Percentiles rank a stretch among this genome's conserved stretches.
phyloP scores from a whole-genome alignment of 2,329 filamentous ascomycete genomes.

The Alternaria ventricosa region DNA sequence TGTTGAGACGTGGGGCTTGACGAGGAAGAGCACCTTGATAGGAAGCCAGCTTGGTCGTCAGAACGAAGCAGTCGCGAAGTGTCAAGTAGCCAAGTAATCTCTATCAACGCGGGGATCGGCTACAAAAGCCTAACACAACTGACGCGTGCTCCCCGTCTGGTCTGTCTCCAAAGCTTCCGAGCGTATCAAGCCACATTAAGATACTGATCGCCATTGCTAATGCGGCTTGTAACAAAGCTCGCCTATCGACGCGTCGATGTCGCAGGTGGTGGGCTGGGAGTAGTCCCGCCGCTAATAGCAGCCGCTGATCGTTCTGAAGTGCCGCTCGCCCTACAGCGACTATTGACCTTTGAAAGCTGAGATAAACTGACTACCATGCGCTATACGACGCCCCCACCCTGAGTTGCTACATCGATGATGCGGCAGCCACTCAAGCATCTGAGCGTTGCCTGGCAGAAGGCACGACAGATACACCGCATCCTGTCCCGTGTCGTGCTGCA shows the following conservation, averaged over 20 bases:
- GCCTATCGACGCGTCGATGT: background rate
- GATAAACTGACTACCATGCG: background rate
- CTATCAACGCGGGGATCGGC: background rate
- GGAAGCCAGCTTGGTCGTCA: background rate
- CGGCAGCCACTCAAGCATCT: background rate
- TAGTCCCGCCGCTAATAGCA: conserved; percentile 3
- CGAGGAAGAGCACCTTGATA: background rate
- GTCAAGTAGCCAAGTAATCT: conserved; percentile 4
- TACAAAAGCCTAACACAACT: background rate
- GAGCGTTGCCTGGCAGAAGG: background rate
- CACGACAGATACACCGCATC: background rate
- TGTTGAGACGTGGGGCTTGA: conserved; percentile 1
- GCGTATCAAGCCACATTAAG: background rate
- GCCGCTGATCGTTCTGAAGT: background rate
- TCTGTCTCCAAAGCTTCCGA: background rate
- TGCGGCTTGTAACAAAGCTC: background rate
- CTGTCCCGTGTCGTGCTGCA: background rate
- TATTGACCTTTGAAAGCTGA: background rate
- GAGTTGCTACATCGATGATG: background rate
- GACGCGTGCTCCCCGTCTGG: background rate
- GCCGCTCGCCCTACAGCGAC: background rate
- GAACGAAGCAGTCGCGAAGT: conserved; percentile 2
- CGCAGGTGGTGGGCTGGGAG: background rate
- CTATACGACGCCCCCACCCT: background rate
- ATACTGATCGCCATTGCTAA: conserved; percentile 5